phyloP scores from a whole-genome alignment of 805 yeast genomes.

The Saturnispora sekii region DNA sequence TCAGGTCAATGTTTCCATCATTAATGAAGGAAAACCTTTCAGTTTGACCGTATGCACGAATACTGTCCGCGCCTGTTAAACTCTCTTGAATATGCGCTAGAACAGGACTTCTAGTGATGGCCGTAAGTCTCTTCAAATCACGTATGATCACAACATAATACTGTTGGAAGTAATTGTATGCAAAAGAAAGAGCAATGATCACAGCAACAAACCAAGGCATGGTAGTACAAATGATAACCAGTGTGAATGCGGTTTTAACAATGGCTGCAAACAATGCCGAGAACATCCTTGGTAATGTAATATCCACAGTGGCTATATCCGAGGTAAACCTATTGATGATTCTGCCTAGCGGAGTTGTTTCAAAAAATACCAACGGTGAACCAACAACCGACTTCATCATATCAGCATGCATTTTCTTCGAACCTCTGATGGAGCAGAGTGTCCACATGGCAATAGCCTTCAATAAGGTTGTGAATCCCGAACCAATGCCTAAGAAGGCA shows the following conservation, averaged over 20 bases:
- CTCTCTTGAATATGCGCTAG: conserved; percentile 80
- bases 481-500: conserved; percentile 43
- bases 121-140: conserved; percentile 66
- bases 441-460: conserved; percentile 39
- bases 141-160: conserved; percentile 64
- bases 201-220: conserved; percentile 47
- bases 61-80: conserved; percentile 65
- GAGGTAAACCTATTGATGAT: conserved; percentile 55
- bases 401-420: conserved; percentile 42
- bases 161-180: conserved; percentile 63
- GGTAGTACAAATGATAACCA: conserved; percentile 40
- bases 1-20: conserved; percentile 38
- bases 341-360: conserved; percentile 61
- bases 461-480: conserved; percentile 38
- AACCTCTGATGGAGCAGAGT: conserved; percentile 46
- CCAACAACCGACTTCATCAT: conserved; percentile 46
- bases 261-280: conserved; percentile 35
- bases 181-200: conserved; percentile 35
- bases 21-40: conserved; percentile 53
- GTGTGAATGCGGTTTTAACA: conserved; percentile 38
- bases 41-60: conserved; percentile 65
- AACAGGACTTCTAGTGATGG: conserved; percentile 64
- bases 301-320: conserved; percentile 51
- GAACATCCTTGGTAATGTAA: conserved; percentile 45
- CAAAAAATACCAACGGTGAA: conserved; percentile 61